Conservation (phyloP, 306 rosid genomes). For the Lathyrus aphaca region DNA sequence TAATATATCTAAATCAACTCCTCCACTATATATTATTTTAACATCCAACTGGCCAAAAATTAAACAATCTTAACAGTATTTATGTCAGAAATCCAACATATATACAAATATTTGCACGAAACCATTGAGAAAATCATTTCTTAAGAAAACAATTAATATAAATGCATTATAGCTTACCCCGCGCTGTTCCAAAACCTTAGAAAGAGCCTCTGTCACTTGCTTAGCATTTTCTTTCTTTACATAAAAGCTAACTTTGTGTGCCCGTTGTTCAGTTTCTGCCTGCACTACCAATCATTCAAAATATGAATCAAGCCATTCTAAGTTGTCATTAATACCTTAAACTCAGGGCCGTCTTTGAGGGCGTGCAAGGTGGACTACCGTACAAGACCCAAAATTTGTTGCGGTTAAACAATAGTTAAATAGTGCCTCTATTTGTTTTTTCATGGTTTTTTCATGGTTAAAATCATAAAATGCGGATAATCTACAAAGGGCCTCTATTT, state of each 20-base stretch:
- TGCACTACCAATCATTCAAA: conserved; percentile 49
- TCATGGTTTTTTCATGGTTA: too few species aligned
- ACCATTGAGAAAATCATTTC: conserved; percentile 6
- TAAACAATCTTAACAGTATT: conserved; percentile 34
- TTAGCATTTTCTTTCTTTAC: conserved; percentile 77
- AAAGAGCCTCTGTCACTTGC: conserved; percentile 69
- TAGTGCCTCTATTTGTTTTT: too few species aligned
- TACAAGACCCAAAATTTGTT: too few species aligned
- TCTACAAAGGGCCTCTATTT: too few species aligned
- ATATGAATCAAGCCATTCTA: conserved; percentile 31
- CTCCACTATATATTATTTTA: conserved; percentile 95
- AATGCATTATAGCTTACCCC: conserved; percentile 62
- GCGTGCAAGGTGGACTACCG: too few species aligned
- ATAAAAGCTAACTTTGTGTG: conserved; percentile 91
- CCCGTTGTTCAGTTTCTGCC: conserved; percentile 88
- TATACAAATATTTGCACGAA: neutral
- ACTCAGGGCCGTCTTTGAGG: too few species aligned
- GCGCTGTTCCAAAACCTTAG: conserved; percentile 57
- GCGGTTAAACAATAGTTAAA: too few species aligned
- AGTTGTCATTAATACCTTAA: conserved; percentile 8
- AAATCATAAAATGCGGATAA: too few species aligned
- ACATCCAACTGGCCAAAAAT: conserved; percentile 81
- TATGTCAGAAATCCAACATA: conserved; percentile 5
- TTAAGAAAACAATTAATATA: conserved; percentile 7
- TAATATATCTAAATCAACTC: conserved; percentile 89